Base-by-base conservation (phyloP, 2,329 filamentous ascomycete genomes). In the Colletotrichum cordylinicola region DNA sequence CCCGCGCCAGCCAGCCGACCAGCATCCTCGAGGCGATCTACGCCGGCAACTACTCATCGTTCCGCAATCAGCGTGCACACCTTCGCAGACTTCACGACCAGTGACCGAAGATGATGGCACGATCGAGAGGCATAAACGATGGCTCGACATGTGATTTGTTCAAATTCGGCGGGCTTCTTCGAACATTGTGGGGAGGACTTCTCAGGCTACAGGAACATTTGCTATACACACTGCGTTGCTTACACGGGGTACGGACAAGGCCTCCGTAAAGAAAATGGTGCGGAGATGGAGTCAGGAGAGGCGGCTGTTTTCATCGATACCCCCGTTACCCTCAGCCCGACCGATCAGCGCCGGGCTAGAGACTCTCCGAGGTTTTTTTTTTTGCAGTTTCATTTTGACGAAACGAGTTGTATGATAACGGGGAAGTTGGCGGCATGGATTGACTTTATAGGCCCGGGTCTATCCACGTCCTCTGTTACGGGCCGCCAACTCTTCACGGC, bases 11-110 rank as follows among this genome's bases (percentile, higher is more conserved):
- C 35, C 72, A 77, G 16, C 77, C 79, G 35, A 77, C 82, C 62
- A 94, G 93, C 81, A 91, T 98, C 29, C 90, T 98, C 8, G 91
- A 91, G 39, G 88, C 91, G 52, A 90, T 98, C 52, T 87, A 98
- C 69, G 93, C 90, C 13, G 96, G 95, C 69, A 93, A 98, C 80
- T 98, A 98, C 83, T 89, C 90, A 8, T 91, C 91, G 3, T 98
- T 98, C 81, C 86, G 90, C 24, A 83, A 88, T 56, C 95, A 98
- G 83, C 91, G 96, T 68, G 86, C 90, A 15, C 93, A 90, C 78
- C 85, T 96, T 10, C 86, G 86, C 67, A 84, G 87, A 43, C 82
- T 94, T 3, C 90, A 90, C 71, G 84, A 86, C 29, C 43, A 56
- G 21, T 27, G 12, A 37, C 10, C 16, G 27, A 21, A 61, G 29